These are phyloP conservation scores for Acorus calamus DNA, from an alignment of 106 monocot genomes.

Conservation along the genomic window DNA sequence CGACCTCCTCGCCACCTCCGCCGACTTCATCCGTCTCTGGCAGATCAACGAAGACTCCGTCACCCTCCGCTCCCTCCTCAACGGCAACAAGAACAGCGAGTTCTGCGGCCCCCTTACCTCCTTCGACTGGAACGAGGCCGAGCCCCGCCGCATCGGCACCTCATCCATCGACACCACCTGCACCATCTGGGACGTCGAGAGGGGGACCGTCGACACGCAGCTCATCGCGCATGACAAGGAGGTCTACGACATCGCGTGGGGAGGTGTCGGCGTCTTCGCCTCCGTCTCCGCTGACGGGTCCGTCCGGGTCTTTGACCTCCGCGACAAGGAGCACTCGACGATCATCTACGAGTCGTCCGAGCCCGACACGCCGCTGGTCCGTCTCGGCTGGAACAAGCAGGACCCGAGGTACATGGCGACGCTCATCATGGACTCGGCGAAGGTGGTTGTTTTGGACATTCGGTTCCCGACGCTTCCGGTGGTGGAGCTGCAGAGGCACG, in stretches of 20 bases:
- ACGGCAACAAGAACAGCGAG: constrained; percentile 92
- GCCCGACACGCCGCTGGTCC: constrained; percentile 66
- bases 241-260: constrained; percentile 98
- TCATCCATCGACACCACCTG: constrained; percentile 93
- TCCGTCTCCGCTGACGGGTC: constrained; percentile 97
- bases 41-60: constrained; percentile 28
- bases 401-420: constrained; percentile 98
- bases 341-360: constrained; percentile 96
- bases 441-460: constrained; percentile 97
- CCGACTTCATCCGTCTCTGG: constrained; percentile 93
- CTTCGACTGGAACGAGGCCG: constrained; percentile 99
- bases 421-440: constrained; percentile 92
- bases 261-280: constrained; percentile 91
- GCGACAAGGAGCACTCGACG: constrained; percentile 99
- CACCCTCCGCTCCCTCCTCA: constrained; percentile 53
- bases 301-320: constrained; percentile 87
- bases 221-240: constrained; percentile 97
- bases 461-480: constrained; percentile 91
- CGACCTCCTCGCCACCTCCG: constrained; percentile 92
- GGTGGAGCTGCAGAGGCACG: constrained; percentile 93
- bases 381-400: constrained; percentile 98
- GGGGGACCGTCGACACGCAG: constrained; percentile 91
- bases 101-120: constrained; percentile 97
- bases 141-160: constrained; percentile 86
- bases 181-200: constrained; percentile 95